A percentile compares a stretch with the other conserved stretches of the same genome.
Evolutionary conservation across 2,329 filamentous ascomycete species (phyloP).

Genomic region (Ophiostoma tasmaniense): DNA sequence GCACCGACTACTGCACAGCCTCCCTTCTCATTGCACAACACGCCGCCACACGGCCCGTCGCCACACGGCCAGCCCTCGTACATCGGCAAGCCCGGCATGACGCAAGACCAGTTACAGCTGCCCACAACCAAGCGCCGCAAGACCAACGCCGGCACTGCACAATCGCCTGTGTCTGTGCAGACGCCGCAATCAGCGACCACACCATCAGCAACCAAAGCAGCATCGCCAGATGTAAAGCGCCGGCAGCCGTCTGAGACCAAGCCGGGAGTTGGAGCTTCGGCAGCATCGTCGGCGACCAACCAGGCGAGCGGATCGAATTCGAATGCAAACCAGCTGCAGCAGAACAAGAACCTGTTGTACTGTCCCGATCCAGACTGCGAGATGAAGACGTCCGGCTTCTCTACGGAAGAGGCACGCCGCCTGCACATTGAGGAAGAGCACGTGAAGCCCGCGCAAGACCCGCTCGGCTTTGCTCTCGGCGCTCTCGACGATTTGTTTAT

Average conservation of each 20-base stretch:
- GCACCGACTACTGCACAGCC: constrained; percentile 51
- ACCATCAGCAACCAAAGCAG: constrained; percentile 29
- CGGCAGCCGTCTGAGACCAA: constrained; percentile 26
- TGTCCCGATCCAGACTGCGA: constrained; percentile 51
- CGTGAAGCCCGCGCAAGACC: constrained; percentile 45
- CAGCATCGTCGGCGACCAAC: constrained; percentile 2
- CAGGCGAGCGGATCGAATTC: constrained; percentile 20
- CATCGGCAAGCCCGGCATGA: constrained; percentile 42
- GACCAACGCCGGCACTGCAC: constrained; percentile 32
- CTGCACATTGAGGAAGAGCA: constrained; percentile 53
- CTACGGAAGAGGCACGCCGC: constrained; percentile 45
- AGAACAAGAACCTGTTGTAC: constrained; percentile 36
- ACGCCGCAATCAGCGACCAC: constrained; percentile 27
- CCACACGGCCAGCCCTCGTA: constrained; percentile 53
- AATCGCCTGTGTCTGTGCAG: constrained; percentile 30
- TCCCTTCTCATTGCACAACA: constrained; percentile 42
- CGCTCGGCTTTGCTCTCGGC: constrained; percentile 44
- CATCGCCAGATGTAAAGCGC: constrained; percentile 38
- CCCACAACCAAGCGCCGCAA: constrained; percentile 49
- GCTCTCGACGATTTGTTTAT: constrained; percentile 42
- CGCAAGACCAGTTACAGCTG: constrained; percentile 45
- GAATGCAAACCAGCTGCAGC: constrained; percentile 11
- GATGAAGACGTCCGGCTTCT: constrained; percentile 40
- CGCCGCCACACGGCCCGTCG: constrained; percentile 35
- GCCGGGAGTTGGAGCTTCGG: constrained; percentile 8